A percentile compares a stretch with the other conserved stretches of the same genome.
Evolutionary conservation across 2,329 filamentous ascomycete species (phyloP).

Genomic region (Xylaria sp.): DNA sequence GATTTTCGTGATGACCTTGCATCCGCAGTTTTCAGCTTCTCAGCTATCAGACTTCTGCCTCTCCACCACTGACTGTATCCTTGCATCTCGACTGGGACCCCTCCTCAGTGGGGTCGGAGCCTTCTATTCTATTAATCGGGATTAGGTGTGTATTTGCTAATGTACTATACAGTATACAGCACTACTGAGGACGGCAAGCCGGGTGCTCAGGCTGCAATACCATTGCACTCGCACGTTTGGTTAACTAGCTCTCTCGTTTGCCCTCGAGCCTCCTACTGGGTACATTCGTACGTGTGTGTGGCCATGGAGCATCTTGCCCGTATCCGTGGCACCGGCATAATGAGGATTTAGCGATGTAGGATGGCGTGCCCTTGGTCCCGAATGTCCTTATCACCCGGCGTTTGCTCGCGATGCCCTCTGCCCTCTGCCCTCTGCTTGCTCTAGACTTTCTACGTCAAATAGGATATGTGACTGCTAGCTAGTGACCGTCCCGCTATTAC

Average conservation of each 20-base stretch:
- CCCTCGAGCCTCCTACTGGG: neutral
- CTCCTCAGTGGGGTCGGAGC: slow-evolving; percentile 42
- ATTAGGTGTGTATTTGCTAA: slow-evolving; percentile 20
- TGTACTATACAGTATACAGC: slow-evolving; percentile 17
- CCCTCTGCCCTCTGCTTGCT: neutral
- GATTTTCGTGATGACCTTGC: slow-evolving; percentile 15
- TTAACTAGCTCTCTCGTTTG: slow-evolving; percentile 7
- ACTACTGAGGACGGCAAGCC: slow-evolving; percentile 5
- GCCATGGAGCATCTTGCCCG: neutral
- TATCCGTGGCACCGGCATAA: slow-evolving; percentile 25
- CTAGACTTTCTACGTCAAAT: neutral
- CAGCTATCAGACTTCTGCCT: slow-evolving; percentile 36
- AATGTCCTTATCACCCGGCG: slow-evolving; percentile 5
- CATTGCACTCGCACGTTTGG: slow-evolving; percentile 6
- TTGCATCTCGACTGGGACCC: slow-evolving; percentile 43
- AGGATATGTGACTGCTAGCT: slow-evolving; percentile 1
- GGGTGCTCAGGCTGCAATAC: slow-evolving; percentile 19
- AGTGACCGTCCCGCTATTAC: neutral
- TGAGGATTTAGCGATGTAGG: slow-evolving; percentile 15
- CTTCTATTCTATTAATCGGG: slow-evolving; percentile 11
- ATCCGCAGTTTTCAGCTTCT: slow-evolving; percentile 27
- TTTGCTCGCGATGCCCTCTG: slow-evolving; percentile 23
- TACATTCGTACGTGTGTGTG: neutral
- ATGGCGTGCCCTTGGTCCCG: slow-evolving; percentile 24
- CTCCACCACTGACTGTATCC: slow-evolving; percentile 19